Base-by-base conservation (phyloP, 805 yeast genomes). In the Kluyveromyces starmeri region DNA sequence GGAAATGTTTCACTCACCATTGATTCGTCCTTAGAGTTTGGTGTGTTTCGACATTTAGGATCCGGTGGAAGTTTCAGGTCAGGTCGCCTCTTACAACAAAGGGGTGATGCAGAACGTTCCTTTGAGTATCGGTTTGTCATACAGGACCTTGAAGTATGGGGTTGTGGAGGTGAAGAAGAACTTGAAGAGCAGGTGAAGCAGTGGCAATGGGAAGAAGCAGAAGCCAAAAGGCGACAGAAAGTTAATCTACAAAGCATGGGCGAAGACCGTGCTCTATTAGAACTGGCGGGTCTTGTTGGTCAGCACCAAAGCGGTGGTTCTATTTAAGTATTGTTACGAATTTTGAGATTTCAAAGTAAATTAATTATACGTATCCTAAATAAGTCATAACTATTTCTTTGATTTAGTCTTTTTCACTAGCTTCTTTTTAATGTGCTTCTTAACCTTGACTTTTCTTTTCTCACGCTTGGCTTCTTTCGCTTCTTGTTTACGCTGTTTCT, bases 171-270 rank as follows among this genome's bases (percentile, higher is more conserved):
- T 6, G 75, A 71, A 7, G 73, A 77, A 40, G 94, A 84, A 44
- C 60, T 86, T 30, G 78, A 71, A 20, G 88, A 80, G 41, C 96
- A 88, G 58, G 64, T 69, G 29, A 73, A 71, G 47, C 71, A 71
- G 40, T 82, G 95, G 92, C 86, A 79, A 46, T 86, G 96, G 96
- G 96, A 89, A 51, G 81, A 79, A 50, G 65, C 75, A 32, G 95
- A 85, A 52, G 94, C 94, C 0, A 71, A 75, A 45, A 78, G 85
- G 23, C 65, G 96, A 34, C 81, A 79, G 47, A 67, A 72, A 19
- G 71, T 86, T 2, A 84, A 86, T 48, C 44, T 78, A 20, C 67
- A 70, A 34, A 71, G 70, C 37, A 51, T 81, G 44, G 82, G 83
- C 2, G 96, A 88, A 47, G 95, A 85, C 34, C 59, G 85, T 37